Evolutionary conservation across 805 yeast genomes (phyloP), one percentile per base, ranked within the genome.

Genomic region (Schwanniomyces occidentalis): DNA sequence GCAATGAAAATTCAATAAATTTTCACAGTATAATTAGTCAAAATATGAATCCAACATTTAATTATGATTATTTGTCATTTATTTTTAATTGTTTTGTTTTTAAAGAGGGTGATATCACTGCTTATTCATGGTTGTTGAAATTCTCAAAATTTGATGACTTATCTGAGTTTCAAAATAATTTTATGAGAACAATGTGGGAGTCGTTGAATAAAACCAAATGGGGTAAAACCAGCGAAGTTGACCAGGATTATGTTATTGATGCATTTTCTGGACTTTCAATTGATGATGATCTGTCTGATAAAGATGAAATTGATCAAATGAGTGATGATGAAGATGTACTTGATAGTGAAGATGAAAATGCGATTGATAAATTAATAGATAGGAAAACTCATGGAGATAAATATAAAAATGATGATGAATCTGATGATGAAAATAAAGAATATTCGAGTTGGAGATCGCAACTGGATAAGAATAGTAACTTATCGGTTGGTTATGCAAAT

Each of bases 401-500:
- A 43, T 42, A 40, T 18, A 47, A 42, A 14, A 47, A 48, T 8
- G 60, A 48, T 5, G 62, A 54, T 34, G 64, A 58, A 9, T 56
- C 55, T 8, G 73, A 18, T 4, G 66, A 59, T 8, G 69, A 64
- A 22, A 54, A 54, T 9, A 44, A 46, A 18, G 49, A 51, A 10
- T 48, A 61, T 18, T 44, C 19, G 32, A 37, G 32, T 23, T 39
- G 44, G 41, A 44, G 41, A 24, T 32, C 41, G 29, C 55, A 52
- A 22, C 48, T 61, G 35, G 73, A 71, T 10, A 65, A 65, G 31
- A 88, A 88, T 54, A 72, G 77, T 33, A 80, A 78, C 15, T 67
- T 89, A 50, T 80, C 85, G 1, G 80, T 87, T 6, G 90, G 95
- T 1, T 75, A 63, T 41, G 73, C 73, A 36, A 80, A 80, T 46